These are phyloP conservation scores for Gloeopeniophorella convolvens DNA, from an alignment of 768 basidiomycete genomes.

Conservation along the genomic window DNA sequence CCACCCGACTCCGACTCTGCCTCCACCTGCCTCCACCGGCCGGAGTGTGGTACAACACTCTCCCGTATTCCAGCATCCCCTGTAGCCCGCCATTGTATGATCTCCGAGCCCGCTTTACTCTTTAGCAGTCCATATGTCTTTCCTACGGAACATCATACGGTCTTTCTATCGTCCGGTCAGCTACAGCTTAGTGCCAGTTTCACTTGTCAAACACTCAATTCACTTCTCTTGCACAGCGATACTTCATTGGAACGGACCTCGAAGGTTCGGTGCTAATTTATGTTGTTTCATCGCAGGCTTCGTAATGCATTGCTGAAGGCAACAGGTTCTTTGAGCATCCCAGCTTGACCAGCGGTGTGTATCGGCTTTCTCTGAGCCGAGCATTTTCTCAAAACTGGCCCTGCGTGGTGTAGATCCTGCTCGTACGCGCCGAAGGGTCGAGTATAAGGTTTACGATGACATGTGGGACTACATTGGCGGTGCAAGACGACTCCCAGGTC, in stretches of 20 bases:
- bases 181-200: too few species aligned
- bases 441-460: constrained; percentile 14
- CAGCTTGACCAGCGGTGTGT: constrained; percentile 15
- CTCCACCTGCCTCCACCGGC: too few species aligned
- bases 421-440: constrained; percentile 13
- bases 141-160: not conserved
- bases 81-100: too few species aligned
- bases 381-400: not conserved
- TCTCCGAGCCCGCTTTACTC: too few species aligned
- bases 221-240: not conserved
- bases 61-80: too few species aligned
- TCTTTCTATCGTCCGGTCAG: not conserved
- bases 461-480: constrained; percentile 19
- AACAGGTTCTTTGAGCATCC: constrained; percentile 20
- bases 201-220: not conserved
- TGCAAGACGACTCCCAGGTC: constrained; percentile 18
- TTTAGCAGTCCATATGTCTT: not conserved
- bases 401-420: not conserved
- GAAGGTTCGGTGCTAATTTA: constrained; percentile 6
- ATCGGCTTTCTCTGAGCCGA: not conserved
- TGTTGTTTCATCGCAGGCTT: not conserved
- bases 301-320: constrained; percentile 1
- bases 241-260: constrained; percentile 16
- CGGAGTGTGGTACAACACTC: too few species aligned
- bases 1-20: too few species aligned